Evolutionary conservation across 352 stramenopile species (phyloP).

Genomic region (Pythium guiyangense): DNA sequence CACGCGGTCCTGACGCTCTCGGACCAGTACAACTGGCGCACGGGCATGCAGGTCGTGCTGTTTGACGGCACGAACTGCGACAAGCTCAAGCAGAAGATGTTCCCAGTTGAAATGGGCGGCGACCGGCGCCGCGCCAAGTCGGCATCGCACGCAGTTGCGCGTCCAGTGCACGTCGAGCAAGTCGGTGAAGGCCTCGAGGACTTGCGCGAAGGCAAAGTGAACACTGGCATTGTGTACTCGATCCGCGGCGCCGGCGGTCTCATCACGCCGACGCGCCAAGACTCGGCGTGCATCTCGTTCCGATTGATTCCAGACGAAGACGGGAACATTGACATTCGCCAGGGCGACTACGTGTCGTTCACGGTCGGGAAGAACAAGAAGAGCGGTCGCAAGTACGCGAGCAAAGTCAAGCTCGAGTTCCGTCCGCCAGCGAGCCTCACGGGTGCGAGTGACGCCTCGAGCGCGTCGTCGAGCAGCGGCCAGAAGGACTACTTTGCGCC

Average conservation of each 20-base stretch:
- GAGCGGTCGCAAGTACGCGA: slow-evolving; percentile 86
- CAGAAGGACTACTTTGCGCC: slow-evolving; percentile 60
- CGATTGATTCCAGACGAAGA: slow-evolving; percentile 86
- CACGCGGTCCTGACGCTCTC: slow-evolving; percentile 84
- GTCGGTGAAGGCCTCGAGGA: slow-evolving; percentile 83
- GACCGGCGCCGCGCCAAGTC: slow-evolving; percentile 79
- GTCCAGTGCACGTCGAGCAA: slow-evolving; percentile 75
- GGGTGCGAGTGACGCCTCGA: slow-evolving; percentile 11
- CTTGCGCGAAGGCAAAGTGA: slow-evolving; percentile 85
- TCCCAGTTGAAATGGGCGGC: slow-evolving; percentile 67
- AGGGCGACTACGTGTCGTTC: slow-evolving; percentile 86
- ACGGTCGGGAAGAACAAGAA: slow-evolving; percentile 90
- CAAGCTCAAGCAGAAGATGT: slow-evolving; percentile 89
- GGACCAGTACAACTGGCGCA: slow-evolving; percentile 86
- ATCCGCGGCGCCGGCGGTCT: slow-evolving; percentile 80
- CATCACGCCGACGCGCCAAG: slow-evolving; percentile 80
- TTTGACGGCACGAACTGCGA: slow-evolving; percentile 88
- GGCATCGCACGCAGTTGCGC: slow-evolving; percentile 53
- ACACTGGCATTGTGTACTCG: slow-evolving; percentile 82
- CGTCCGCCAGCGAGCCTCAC: slow-evolving; percentile 62
- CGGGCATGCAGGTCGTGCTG: slow-evolving; percentile 84
- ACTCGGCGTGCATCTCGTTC: slow-evolving; percentile 85
- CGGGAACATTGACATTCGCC: slow-evolving; percentile 78
- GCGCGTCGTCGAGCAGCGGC: slow-evolving; percentile 18
- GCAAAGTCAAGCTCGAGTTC: slow-evolving; percentile 87